Evolutionary conservation across 2,329 filamentous ascomycete genomes (phyloP).

Genomic region (Sporothrix variecibatus): DNA sequence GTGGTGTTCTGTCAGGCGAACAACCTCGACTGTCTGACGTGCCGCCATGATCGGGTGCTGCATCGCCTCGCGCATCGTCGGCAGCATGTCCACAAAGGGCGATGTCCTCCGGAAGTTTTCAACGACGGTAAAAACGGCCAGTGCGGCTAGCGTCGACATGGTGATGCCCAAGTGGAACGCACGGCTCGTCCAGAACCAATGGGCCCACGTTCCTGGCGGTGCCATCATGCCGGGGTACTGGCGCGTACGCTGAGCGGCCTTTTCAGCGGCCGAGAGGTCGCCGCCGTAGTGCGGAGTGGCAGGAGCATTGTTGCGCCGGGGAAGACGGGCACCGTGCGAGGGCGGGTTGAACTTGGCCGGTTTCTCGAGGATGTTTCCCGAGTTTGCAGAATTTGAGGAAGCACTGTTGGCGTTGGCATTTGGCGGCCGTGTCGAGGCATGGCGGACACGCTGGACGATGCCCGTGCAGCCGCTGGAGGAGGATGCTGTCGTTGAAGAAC

Average conservation of each 20-base stretch:
- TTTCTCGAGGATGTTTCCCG: slow-evolving; percentile 70
- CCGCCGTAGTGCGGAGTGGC: slow-evolving; percentile 74
- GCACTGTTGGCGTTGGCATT: neutral
- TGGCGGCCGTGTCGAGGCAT: slow-evolving; percentile 28
- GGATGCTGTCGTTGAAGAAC: slow-evolving; percentile 23
- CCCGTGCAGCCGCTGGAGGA: neutral
- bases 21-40: slow-evolving; percentile 67
- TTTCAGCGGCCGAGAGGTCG: slow-evolving; percentile 65
- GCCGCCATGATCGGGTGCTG: slow-evolving; percentile 69
- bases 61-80: slow-evolving; percentile 67
- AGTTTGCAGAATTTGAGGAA: too few relatives aligned
- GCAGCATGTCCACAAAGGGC: slow-evolving; percentile 77
- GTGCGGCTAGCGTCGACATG: slow-evolving; percentile 57
- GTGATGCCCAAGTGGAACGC: slow-evolving; percentile 80
- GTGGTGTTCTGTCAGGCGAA: slow-evolving; percentile 74
- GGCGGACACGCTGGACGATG: slow-evolving; percentile 25
- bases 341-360: slow-evolving; percentile 89
- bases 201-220: slow-evolving; percentile 75
- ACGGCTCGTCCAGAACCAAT: slow-evolving; percentile 80
- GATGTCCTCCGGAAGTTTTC: slow-evolving; percentile 79
- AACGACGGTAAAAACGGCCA: slow-evolving; percentile 71
- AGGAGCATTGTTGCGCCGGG: slow-evolving; percentile 49
- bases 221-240: slow-evolving; percentile 90
- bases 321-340: slow-evolving; percentile 75
- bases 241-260: slow-evolving; percentile 64